phyloP scores from a whole-genome alignment of 2,329 filamentous ascomycete species.

The Geosmithia flava region DNA sequence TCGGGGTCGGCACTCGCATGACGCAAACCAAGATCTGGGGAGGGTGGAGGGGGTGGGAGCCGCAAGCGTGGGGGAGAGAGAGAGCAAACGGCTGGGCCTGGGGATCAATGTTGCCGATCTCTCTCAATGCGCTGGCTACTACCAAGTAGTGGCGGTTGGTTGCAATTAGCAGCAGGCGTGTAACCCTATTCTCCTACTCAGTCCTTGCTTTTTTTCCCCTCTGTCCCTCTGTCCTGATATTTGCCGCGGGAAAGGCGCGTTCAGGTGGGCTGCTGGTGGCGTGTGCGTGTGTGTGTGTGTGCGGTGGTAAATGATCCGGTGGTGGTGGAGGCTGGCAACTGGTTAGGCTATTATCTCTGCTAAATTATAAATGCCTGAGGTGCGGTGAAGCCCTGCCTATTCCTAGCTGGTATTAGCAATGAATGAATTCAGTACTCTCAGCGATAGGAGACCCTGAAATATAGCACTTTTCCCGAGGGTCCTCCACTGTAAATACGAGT shows the following conservation, averaged over 20 bases:
- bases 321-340: background rate
- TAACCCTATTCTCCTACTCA: background rate
- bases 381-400: background rate
- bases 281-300: background rate
- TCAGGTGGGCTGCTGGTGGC: background rate
- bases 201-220: background rate
- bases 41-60: background rate
- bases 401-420: background rate
- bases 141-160: background rate
- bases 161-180: background rate
- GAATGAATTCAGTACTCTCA: background rate
- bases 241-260: background rate
- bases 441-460: background rate
- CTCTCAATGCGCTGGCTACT: background rate
- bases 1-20: constrained; percentile 20
- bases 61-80: background rate
- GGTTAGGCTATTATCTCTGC: background rate
- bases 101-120: background rate
- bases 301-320: background rate
- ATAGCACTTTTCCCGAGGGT: background rate
- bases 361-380: background rate
- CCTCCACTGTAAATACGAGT: background rate
- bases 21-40: constrained; percentile 15
- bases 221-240: background rate
- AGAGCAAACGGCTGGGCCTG: background rate